Evolutionary conservation across 2,329 filamentous ascomycete genomes (phyloP).

Genomic region (Rutstroemia sp.): DNA sequence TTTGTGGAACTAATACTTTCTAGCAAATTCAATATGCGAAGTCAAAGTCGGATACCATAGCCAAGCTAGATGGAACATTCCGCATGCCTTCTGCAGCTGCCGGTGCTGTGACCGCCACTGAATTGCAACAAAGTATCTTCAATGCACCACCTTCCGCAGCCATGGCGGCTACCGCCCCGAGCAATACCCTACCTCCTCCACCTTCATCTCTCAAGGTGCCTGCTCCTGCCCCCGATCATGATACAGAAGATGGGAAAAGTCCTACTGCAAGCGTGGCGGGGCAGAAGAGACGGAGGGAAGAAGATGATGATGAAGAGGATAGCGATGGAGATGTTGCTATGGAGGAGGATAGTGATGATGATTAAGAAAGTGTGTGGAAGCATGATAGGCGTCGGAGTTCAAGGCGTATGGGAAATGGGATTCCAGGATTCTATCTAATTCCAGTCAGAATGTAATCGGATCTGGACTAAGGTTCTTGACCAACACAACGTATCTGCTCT

Average conservation of each 20-base stretch:
- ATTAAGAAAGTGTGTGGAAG: conserved; percentile 14
- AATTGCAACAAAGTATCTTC: conserved; percentile 75
- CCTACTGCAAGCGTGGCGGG: conserved; percentile 45
- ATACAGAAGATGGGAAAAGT: conserved; percentile 44
- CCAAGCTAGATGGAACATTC: conserved; percentile 89
- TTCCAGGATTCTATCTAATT: background rate
- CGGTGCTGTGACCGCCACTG: conserved; percentile 56
- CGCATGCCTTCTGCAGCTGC: conserved; percentile 55
- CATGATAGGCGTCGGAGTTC: conserved; percentile 23
- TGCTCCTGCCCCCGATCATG: conserved; percentile 37
- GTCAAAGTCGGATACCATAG: conserved; percentile 77
- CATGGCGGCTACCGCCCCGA: conserved; percentile 30
- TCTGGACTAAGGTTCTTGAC: background rate
- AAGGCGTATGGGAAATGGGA: conserved; percentile 1
- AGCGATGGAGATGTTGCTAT: conserved; percentile 58
- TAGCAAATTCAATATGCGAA: conserved; percentile 91
- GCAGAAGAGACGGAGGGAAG: conserved; percentile 65
- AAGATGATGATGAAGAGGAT: conserved; percentile 49
- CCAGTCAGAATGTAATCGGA: background rate
- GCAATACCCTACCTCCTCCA: conserved; percentile 31
- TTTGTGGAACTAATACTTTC: background rate
- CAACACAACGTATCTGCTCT: background rate
- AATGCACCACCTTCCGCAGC: conserved; percentile 53
- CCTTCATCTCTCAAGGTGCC: conserved; percentile 38
- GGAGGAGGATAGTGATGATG: conserved; percentile 46